These are phyloP conservation scores for Xylariaceae sp. DNA, from an alignment of 2,329 filamentous ascomycete genomes.

Conservation along the genomic window DNA sequence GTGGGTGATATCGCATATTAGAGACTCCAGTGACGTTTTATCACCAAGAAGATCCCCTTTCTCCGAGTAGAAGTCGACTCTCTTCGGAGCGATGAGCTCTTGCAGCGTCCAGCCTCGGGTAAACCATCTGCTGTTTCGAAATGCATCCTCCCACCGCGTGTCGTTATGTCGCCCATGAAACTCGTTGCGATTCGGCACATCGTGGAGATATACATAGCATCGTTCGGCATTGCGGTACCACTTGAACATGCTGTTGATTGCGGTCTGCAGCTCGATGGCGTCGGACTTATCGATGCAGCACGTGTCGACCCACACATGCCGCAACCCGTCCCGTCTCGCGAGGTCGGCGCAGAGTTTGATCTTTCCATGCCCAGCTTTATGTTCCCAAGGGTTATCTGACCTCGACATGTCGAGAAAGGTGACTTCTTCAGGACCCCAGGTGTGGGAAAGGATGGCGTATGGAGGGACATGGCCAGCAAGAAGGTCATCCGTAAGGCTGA, in stretches of 20 bases:
- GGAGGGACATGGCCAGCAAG: constrained; percentile 11
- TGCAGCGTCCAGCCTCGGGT: no score
- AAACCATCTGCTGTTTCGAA: not conserved
- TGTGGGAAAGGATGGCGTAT: constrained; percentile 28
- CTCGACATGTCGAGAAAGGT: not conserved
- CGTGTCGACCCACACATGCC: constrained; percentile 1
- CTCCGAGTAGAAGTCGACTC: constrained; percentile 5
- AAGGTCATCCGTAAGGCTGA: not conserved
- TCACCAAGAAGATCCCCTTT: not conserved
- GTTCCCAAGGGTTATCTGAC: not conserved
- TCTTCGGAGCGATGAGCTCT: not conserved
- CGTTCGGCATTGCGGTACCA: not conserved
- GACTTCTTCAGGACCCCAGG: not conserved
- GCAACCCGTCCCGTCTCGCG: not conserved
- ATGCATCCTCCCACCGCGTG: not conserved
- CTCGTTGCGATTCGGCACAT: not conserved
- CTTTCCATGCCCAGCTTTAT: not conserved
- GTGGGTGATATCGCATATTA: constrained; percentile 7
- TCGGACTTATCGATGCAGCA: constrained; percentile 2
- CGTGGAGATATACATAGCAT: not conserved
- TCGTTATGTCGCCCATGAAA: not conserved
- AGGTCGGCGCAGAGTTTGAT: not conserved
- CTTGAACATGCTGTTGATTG: not conserved
- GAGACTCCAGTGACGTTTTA: constrained; percentile 6
- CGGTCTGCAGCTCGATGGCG: not conserved